These are phyloP conservation scores for Fusarium protoensiforme DNA, from an alignment of 2,329 filamentous ascomycete genomes.

Conservation along the genomic window DNA sequence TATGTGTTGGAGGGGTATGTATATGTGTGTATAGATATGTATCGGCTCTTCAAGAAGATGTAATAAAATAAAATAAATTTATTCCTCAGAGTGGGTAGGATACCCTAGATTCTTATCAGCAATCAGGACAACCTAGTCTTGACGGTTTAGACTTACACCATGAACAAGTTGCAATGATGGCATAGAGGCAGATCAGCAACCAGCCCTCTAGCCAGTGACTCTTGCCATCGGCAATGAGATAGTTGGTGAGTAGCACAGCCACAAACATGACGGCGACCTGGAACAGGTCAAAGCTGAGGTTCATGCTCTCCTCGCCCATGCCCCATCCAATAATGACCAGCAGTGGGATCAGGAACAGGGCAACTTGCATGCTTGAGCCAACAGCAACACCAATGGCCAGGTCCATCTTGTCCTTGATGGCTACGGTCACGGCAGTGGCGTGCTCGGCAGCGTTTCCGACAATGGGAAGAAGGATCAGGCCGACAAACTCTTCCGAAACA, in stretches of 20 bases:
- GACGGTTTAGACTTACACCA: conserved; percentile 62
- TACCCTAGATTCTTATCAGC: conserved; percentile 33
- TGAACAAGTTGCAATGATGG: conserved; percentile 79
- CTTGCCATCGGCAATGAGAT: conserved; percentile 84
- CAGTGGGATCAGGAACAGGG: conserved; percentile 81
- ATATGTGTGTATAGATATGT: background rate
- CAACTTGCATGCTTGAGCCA: conserved; percentile 83
- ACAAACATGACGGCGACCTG: conserved; percentile 89
- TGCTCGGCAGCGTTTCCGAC: conserved; percentile 88
- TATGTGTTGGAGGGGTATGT: background rate
- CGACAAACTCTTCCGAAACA: conserved; percentile 80
- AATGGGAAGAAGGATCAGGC: conserved; percentile 82
- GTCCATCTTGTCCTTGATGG: conserved; percentile 88
- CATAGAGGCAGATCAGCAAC: conserved; percentile 79
- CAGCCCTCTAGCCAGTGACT: conserved; percentile 86
- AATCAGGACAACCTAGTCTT: background rate
- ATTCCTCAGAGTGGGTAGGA: conserved; percentile 22
- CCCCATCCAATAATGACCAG: conserved; percentile 84
- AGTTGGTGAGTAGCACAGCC: conserved; percentile 85
- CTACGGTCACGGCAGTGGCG: conserved; percentile 82
- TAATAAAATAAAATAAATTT: background rate
- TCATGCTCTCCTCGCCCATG: conserved; percentile 78
- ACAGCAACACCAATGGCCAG: conserved; percentile 84
- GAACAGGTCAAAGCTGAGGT: conserved; percentile 87
- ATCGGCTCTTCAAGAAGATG: background rate